Conservation (phyloP, 305 asterid genomes). For the Solanum hybrid region DNA sequence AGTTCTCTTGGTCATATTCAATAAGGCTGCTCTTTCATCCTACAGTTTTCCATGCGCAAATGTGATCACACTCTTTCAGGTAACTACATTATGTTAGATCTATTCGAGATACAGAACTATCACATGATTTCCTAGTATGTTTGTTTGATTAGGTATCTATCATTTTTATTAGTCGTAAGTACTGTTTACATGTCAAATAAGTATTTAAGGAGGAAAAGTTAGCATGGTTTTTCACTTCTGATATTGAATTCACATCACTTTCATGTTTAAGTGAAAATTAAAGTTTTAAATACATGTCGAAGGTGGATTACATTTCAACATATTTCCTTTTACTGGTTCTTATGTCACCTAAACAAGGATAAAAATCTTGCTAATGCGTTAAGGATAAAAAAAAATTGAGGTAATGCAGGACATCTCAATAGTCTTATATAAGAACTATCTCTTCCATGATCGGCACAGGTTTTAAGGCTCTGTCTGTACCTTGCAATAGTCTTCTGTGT, state of each 20-base stretch:
- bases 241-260: not conserved
- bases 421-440: not conserved
- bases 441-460: not conserved
- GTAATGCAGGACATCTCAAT: not conserved
- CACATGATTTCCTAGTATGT: not conserved
- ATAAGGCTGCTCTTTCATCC: constrained; percentile 19
- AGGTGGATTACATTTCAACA: not conserved
- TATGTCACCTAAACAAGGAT: not conserved
- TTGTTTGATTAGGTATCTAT: not conserved
- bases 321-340: not conserved
- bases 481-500: not conserved
- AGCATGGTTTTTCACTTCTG: not conserved
- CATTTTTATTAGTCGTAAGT: not conserved
- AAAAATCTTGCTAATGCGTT: not conserved
- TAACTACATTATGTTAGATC: not conserved
- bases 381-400: not conserved
- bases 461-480: not conserved
- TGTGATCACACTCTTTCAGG: constrained; percentile 20
- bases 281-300: not conserved
- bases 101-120: not conserved
- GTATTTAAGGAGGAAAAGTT: not conserved
- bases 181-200: not conserved
- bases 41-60: constrained; percentile 17
- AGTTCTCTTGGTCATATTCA: constrained; percentile 18
- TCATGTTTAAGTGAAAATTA: not conserved